Conservation (phyloP, 164 flowering plant species). For the Umbilicus rupestris region DNA sequence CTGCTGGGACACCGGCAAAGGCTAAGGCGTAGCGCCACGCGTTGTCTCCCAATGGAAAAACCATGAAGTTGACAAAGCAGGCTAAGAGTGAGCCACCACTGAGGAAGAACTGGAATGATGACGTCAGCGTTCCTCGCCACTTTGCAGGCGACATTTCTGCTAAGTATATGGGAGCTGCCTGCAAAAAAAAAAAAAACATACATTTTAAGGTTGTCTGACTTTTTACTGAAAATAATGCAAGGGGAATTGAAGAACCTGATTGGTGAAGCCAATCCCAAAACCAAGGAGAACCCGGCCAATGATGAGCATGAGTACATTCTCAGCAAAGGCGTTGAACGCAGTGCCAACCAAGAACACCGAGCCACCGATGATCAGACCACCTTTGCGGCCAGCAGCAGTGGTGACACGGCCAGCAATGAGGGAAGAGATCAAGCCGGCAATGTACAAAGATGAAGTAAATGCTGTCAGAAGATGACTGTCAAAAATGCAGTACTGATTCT, state of each 20-base stretch:
- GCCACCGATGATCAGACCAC: conserved; percentile 53
- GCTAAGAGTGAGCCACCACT: conserved; percentile 46
- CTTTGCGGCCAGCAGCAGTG: conserved; percentile 33
- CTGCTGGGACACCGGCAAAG: conserved; percentile 50
- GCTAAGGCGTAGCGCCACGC: conserved; percentile 73
- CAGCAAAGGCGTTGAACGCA: conserved; percentile 42
- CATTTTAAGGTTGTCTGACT: no score
- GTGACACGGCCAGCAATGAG: conserved; percentile 40
- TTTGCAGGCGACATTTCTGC: conserved; percentile 66
- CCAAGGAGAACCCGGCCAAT: conserved; percentile 66
- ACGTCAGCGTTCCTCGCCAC: conserved; percentile 63
- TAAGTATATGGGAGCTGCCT: conserved; percentile 60
- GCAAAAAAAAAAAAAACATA: background rate
- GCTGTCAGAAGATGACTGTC: conserved; percentile 44
- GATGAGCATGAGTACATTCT: conserved; percentile 53
- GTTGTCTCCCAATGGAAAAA: conserved; percentile 25
- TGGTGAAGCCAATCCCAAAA: conserved; percentile 61
- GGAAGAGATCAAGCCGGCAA: conserved; percentile 47
- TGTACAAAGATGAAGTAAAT: conserved; percentile 66
- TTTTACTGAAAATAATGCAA: no score
- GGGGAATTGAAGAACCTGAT: conserved; percentile 28
- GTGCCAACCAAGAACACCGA: conserved; percentile 44
- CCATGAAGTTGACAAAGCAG: conserved; percentile 36
- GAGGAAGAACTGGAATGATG: conserved; percentile 48
- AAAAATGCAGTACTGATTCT: conserved; percentile 31